These are phyloP conservation scores for Diaporthe vaccinii DNA, from an alignment of 2,329 filamentous ascomycete species.

Conservation along the genomic window DNA sequence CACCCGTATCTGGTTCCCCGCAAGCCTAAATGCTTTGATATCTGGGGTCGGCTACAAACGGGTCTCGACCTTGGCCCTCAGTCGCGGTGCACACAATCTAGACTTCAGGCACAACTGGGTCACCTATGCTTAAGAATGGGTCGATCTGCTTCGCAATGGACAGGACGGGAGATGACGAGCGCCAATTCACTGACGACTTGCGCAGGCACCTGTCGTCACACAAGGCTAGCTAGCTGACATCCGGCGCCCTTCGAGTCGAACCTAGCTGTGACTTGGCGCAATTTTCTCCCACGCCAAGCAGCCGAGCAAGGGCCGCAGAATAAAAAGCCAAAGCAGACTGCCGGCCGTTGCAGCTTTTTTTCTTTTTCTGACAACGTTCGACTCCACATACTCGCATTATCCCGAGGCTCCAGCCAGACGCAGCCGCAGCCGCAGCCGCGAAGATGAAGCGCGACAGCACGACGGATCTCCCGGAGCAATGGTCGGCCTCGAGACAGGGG, in stretches of 20 bases:
- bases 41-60: conserved; percentile 33
- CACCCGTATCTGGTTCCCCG: conserved; percentile 14
- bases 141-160: neutral
- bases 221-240: conserved; percentile 14
- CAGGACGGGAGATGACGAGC: neutral
- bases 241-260: conserved; percentile 13
- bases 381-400: neutral
- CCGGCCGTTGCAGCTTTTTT: neutral
- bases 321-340: conserved; percentile 6
- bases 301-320: conserved; percentile 3
- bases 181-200: neutral
- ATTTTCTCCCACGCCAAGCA: conserved; percentile 28
- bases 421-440: conserved; percentile 4
- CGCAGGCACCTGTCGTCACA: neutral
- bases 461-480: conserved; percentile 9
- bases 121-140: conserved; percentile 17
- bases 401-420: neutral
- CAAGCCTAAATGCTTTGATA: conserved; percentile 29
- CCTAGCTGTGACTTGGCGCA: conserved; percentile 29
- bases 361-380: neutral
- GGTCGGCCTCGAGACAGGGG: conserved; percentile 31
- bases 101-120: neutral
- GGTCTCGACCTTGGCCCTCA: neutral
- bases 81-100: neutral
- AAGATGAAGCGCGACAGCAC: conserved; percentile 36